Evolutionary conservation across 2,329 filamentous ascomycete species (phyloP), one percentile per base, ranked within the genome.

Genomic region (Xylaria sp.): DNA sequence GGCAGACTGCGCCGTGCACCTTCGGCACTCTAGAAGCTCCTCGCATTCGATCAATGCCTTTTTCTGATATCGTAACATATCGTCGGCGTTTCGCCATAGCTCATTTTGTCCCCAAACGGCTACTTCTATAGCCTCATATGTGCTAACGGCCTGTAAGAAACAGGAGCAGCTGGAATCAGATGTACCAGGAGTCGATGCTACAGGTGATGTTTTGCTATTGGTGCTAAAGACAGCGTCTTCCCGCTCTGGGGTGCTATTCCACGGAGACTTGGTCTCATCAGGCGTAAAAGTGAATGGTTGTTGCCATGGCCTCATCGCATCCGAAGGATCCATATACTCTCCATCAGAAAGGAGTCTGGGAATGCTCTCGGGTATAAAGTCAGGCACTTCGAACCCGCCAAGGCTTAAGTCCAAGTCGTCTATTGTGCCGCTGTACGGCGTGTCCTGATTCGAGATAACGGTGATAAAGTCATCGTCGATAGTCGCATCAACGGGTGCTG

Each of bases 61-160:
- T 47, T 70, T 70, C 59, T 70, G 69, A 44, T 66, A 63, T 31
- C 61, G 66, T 36, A 70, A 56, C 31, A 70, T 67, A 31, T 70
- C 67, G 38, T 67, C 63, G 22, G 66, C 58, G 38, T 70, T 69
- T 17, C 55, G 60, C 55, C 50, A 63, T n/a, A 60, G 58, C 33
- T 70, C 69, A 9, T 61, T 58, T 11, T 67, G 69, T 6, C 56
- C 58, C 69, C 69, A 70, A 7, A 63, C 57, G 25, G 66, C 63
- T n/a, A 69, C 47, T 36, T 70, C 69, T 31, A 70, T 69, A 31
- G 67, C 61, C 25, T 70, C 69, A 36, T 69, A 58, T 29, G 66
- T 69, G 55, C 44, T 61, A n/a, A 67, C 38, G 11, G 67, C 69
- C 42, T 62, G 69, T 13, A 56, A 65, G 59, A 67, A 69, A 33